Percentiles rank a stretch among this genome's conserved stretches.
Conservation (phyloP, 2,329 filamentous ascomycete species). For the Magnaporthiopsis poae region DNA sequence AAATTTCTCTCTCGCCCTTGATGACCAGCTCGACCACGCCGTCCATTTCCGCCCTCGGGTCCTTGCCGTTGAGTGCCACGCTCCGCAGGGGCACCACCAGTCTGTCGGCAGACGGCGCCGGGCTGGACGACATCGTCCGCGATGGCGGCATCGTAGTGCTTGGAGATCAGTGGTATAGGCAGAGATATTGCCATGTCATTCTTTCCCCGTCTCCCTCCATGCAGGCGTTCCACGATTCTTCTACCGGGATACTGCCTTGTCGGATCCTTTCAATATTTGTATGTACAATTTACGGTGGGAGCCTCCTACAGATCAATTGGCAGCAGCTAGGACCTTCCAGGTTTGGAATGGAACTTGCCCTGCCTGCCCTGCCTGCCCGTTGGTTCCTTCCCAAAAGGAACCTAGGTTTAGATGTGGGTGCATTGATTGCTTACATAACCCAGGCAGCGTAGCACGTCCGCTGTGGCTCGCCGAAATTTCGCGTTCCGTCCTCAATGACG, state of each 20-base stretch:
- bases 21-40: conserved; percentile 3
- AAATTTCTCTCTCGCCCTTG: conserved; percentile 2
- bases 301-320: too few species aligned
- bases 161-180: background rate
- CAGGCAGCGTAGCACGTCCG: background rate
- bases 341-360: background rate
- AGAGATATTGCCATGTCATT: background rate
- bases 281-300: too few species aligned
- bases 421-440: background rate
- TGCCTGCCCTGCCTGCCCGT: background rate
- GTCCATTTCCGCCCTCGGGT: conserved; percentile 3
- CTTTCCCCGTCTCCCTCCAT: background rate
- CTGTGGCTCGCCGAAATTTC: background rate
- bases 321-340: too few species aligned
- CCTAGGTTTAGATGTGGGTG: background rate
- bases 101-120: background rate
- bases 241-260: background rate
- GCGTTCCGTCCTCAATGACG: background rate
- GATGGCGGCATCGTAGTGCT: background rate
- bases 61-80: background rate
- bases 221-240: too few species aligned
- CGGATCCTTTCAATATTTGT: too few species aligned
- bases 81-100: conserved; percentile 6
- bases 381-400: background rate
- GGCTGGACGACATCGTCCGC: background rate